Conservation (phyloP, 257 asterid species). For the Misopates orontium region DNA sequence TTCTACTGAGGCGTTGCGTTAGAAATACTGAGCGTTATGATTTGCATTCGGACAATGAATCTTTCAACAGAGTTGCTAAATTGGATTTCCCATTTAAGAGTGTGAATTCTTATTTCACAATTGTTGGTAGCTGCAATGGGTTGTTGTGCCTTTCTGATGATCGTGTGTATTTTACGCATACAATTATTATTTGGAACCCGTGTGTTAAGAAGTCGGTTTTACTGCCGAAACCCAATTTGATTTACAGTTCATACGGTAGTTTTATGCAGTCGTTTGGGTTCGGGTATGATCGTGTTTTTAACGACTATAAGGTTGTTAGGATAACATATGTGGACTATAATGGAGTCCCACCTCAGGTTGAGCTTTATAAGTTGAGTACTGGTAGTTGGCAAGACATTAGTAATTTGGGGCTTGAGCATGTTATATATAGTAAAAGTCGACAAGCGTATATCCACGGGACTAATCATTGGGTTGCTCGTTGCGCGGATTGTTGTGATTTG, state of each 20-base stretch:
- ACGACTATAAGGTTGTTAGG: conserved; percentile 46
- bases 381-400: conserved; percentile 47
- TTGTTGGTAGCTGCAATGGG: conserved; percentile 53
- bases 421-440: conserved; percentile 27
- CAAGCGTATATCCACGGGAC: conserved; percentile 32
- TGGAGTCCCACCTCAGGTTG: conserved; percentile 30
- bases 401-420: conserved; percentile 19
- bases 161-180: conserved; percentile 33
- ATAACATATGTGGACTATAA: conserved; percentile 32
- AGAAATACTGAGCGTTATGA: conserved; percentile 35
- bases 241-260: conserved; percentile 37
- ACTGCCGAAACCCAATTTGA: conserved; percentile 43
- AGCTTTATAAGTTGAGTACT: conserved; percentile 44
- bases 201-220: conserved; percentile 31
- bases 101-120: conserved; percentile 38
- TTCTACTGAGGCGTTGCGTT: conserved; percentile 36
- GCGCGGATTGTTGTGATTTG: conserved; percentile 21
- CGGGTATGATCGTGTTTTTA: conserved; percentile 37
- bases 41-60: conserved; percentile 27
- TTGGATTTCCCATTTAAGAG: conserved; percentile 42
- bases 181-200: conserved; percentile 51
- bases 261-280: conserved; percentile 45
- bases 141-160: conserved; percentile 54
- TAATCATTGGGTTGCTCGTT: conserved; percentile 42
- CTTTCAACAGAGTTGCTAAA: not conserved